Evolutionary conservation across 306 rosid species (phyloP).

Genomic region (Trifolium subterraneum): DNA sequence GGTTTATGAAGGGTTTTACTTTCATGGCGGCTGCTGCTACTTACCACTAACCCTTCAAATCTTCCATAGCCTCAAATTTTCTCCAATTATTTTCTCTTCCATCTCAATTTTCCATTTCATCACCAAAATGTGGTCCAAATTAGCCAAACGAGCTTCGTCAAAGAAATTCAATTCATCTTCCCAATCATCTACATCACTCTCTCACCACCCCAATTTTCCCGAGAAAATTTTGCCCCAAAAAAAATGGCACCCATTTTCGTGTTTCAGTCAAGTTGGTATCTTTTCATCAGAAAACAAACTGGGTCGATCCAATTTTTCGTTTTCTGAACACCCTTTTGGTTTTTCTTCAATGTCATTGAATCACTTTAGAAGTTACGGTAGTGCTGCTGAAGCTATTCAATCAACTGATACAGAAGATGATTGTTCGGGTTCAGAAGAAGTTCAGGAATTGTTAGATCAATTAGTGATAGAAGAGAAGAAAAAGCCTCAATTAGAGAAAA

Average conservation of each 20-base stretch:
- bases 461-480: constrained; percentile 40
- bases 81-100: constrained; percentile 18
- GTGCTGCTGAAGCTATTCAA: constrained; percentile 72
- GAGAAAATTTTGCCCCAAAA: constrained; percentile 38
- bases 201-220: constrained; percentile 33
- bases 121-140: constrained; percentile 65
- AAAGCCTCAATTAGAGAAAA: constrained; percentile 44
- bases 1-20: constrained; percentile 76
- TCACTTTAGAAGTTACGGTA: constrained; percentile 53
- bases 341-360: constrained; percentile 37
- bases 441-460: constrained; percentile 56
- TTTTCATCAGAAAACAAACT: constrained; percentile 34
- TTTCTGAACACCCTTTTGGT: constrained; percentile 34
- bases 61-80: constrained; percentile 1
- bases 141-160: constrained; percentile 60
- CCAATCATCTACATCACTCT: constrained; percentile 24
- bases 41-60: neutral
- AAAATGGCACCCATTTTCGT: constrained; percentile 2
- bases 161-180: constrained; percentile 40
- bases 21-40: constrained; percentile 53
- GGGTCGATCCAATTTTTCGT: constrained; percentile 46
- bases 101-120: constrained; percentile 2
- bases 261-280: constrained; percentile 36
- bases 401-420: constrained; percentile 73
- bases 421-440: constrained; percentile 61